phyloP scores from a whole-genome alignment of 352 stramenopile species.

The Globisporangium camurandrum region DNA sequence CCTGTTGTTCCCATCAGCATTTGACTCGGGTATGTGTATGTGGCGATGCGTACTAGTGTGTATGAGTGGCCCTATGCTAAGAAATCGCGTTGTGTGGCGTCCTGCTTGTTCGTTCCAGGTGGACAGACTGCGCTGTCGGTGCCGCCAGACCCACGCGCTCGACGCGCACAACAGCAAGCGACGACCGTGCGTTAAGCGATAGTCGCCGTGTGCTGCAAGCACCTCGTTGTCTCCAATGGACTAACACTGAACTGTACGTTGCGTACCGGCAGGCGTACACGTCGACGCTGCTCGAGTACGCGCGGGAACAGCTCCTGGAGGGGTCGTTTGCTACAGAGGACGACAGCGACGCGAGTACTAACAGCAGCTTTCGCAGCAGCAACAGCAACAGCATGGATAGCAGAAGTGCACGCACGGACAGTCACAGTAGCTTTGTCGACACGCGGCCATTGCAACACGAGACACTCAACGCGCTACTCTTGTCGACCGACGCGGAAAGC shows the following conservation, averaged over 20 bases:
- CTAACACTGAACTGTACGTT: too few relatives aligned
- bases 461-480: slow-evolving; percentile 2
- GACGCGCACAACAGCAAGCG: slow-evolving; percentile 15
- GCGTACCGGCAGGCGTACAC: slow-evolving; percentile 19
- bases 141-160: slow-evolving; percentile 19
- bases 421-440: slow-evolving; percentile 4
- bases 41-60: neutral
- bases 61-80: neutral
- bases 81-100: neutral
- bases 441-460: neutral
- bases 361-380: slow-evolving; percentile 5
- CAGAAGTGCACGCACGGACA: too few relatives aligned
- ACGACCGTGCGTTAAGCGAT: slow-evolving; percentile 2
- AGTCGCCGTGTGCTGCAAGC: neutral
- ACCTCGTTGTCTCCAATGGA: neutral
- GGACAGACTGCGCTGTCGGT: slow-evolving; percentile 20
- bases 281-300: slow-evolving; percentile 22
- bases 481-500: neutral
- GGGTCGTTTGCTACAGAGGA: slow-evolving; percentile 9
- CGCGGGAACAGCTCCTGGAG: slow-evolving; percentile 23
- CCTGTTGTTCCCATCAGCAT: slow-evolving; percentile 17
- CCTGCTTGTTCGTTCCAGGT: slow-evolving; percentile 5
- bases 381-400: slow-evolving; percentile 1
- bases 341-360: neutral
- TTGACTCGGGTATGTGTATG: slow-evolving; percentile 23